Conservation (phyloP, 306 rosid species). For the Fragaria ananassa region DNA sequence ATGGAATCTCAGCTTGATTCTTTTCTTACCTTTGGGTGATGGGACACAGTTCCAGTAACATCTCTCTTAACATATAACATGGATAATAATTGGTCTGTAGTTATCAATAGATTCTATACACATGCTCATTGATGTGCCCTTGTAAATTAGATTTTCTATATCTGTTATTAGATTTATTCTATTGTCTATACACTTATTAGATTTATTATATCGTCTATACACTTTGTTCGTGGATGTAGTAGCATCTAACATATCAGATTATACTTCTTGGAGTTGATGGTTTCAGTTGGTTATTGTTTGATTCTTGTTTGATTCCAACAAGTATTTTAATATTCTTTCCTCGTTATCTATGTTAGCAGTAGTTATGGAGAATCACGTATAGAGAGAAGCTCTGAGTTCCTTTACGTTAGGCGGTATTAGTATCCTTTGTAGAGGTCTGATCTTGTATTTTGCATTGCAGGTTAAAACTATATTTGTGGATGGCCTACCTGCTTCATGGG, state of each 20-base stretch:
- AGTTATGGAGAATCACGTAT: not conserved
- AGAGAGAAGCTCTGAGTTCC: not conserved
- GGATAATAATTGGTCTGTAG: not conserved
- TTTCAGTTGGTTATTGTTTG: not conserved
- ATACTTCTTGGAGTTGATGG: not conserved
- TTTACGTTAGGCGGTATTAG: not conserved
- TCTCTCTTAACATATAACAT: not conserved
- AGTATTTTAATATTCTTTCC: not conserved
- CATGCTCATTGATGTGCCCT: not conserved
- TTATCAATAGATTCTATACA: not conserved
- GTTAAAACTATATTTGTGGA: slow-evolving; percentile 97
- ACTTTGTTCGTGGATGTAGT: not conserved
- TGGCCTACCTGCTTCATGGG: slow-evolving; percentile 92
- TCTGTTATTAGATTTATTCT: not conserved
- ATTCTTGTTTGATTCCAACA: not conserved
- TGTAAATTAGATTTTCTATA: not conserved
- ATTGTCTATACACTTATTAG: not conserved
- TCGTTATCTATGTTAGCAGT: not conserved
- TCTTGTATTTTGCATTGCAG: slow-evolving; percentile 44
- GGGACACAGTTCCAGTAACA: slow-evolving; percentile 10
- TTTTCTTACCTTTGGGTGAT: not conserved
- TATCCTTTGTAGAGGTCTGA: slow-evolving; percentile 10
- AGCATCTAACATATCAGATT: not conserved
- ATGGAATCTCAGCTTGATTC: not conserved
- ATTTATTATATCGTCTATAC: not conserved